Evolutionary conservation across 345 rosid species (phyloP), one percentile per base, ranked within the genome.

Genomic region (Hypericum androsaemum): DNA sequence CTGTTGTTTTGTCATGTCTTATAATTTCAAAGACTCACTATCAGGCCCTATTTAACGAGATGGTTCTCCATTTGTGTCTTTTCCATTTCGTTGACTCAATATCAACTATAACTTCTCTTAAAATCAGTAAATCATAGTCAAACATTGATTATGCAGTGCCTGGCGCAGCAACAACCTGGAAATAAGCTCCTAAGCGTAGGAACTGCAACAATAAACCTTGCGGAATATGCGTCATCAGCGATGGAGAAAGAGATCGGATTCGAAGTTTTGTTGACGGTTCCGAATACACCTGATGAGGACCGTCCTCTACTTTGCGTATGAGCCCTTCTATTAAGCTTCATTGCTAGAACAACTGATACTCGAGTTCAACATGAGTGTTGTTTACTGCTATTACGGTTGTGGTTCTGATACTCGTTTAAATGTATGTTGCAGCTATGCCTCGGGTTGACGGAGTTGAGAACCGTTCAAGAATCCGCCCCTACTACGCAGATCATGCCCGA

Each of bases 371-470:
- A 22, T 28, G 10, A 22, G 5, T 32, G 28, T 22, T 1, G 12
- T 14, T 50, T 50, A 11, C 7, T 7, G 28, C 14, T 4, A 6
- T 8, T 22, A 22, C 3, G 3, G 28, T 3, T 10, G n/a, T 17
- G 28, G 63, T 28, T 49, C 72, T 80, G 40, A 69, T 51, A 36
- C 7, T 37, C 47, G 10, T 48, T 47, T 35, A 11, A 56, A 11
- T 41, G 9, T 51, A 16, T 59, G 22, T 35, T 68, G 64, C 72
- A 82, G 88, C 13, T 82, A 42, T 72, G 76, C 0, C 63, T 82
- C 16, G 66, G 56, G 64, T 74, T 79, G 53, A 61, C 32, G 36
- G 67, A 68, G 53, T 6, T 62, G 52, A 49, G 43, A 60, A 39
- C 62, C 0, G 50, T 52, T 56, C 72, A 45, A 61, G 76, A 66